Evolutionary conservation across 176 grass and related monocot species (phyloP).

Genomic region (Oryza officinalis): DNA sequence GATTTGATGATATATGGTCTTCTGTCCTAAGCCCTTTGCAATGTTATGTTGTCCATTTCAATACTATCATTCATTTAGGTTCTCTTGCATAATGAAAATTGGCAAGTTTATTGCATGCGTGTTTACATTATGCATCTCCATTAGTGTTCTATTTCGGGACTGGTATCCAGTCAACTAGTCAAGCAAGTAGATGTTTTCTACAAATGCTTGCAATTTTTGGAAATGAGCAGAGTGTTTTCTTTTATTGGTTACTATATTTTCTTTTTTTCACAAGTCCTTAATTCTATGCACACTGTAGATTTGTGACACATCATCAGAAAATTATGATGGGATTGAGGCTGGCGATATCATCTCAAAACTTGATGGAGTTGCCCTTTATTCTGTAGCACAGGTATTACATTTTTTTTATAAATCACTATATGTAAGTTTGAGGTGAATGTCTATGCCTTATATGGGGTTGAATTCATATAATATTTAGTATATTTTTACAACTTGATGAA

Average conservation of each 20-base stretch:
- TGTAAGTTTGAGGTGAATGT: not conserved
- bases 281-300: not conserved
- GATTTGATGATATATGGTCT: too few relatives aligned
- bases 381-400: not conserved
- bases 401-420: not conserved
- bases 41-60: too few relatives aligned
- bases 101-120: too few relatives aligned
- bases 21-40: too few relatives aligned
- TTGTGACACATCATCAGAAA: not conserved
- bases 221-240: not conserved
- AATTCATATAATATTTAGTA: not conserved
- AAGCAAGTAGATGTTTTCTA: too few relatives aligned
- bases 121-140: too few relatives aligned
- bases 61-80: too few relatives aligned
- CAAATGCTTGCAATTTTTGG: too few relatives aligned
- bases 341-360: slow-evolving; percentile 13
- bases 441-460: not conserved
- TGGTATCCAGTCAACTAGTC: too few relatives aligned
- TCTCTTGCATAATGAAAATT: too few relatives aligned
- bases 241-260: not conserved
- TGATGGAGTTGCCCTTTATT: slow-evolving; percentile 13
- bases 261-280: not conserved
- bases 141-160: too few relatives aligned
- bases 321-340: slow-evolving; percentile 25
- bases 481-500: too few relatives aligned